These are phyloP conservation scores for Yamadazyma taylorii DNA, from an alignment of 1,139 yeast species.

Conservation along the genomic window DNA sequence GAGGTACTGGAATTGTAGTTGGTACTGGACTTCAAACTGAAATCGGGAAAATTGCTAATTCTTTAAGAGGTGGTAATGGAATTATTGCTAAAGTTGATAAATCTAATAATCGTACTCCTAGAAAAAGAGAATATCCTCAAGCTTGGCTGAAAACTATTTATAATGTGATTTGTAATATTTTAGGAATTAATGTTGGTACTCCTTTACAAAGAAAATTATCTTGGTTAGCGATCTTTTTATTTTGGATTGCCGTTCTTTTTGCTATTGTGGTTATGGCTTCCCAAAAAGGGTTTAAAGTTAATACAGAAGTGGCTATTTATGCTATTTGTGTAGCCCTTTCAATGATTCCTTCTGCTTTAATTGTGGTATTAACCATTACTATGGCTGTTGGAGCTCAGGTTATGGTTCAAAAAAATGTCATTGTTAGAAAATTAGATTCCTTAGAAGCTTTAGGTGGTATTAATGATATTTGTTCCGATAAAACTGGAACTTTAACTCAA, in stretches of 20 bases:
- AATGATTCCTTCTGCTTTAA: constrained; percentile 81
- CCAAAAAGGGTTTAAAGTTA: constrained; percentile 59
- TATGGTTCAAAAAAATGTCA: constrained; percentile 70
- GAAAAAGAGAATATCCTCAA: constrained; percentile 46
- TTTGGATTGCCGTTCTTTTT: constrained; percentile 69
- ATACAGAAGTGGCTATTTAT: constrained; percentile 72
- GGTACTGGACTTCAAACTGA: constrained; percentile 72
- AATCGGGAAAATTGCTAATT: constrained; percentile 74
- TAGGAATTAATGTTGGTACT: constrained; percentile 77
- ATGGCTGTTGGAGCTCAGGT: constrained; percentile 86
- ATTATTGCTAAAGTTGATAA: constrained; percentile 30
- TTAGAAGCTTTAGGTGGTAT: constrained; percentile 80
- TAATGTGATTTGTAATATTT: constrained; percentile 57
- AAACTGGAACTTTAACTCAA: constrained; percentile 79
- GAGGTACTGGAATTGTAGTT: constrained; percentile 69
- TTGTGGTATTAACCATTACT: constrained; percentile 78
- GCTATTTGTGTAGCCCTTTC: constrained; percentile 82
- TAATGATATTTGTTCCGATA: constrained; percentile 80
- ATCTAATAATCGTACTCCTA: constrained; percentile 24
- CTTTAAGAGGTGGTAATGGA: constrained; percentile 40
- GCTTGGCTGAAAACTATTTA: constrained; percentile 35
- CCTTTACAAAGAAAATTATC: constrained; percentile 63
- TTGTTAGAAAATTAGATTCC: constrained; percentile 76
- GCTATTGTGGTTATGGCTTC: constrained; percentile 83
- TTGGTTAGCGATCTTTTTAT: constrained; percentile 66